phyloP scores from a whole-genome alignment of 2,329 filamentous ascomycete genomes.

The Exophiala bonariae region DNA sequence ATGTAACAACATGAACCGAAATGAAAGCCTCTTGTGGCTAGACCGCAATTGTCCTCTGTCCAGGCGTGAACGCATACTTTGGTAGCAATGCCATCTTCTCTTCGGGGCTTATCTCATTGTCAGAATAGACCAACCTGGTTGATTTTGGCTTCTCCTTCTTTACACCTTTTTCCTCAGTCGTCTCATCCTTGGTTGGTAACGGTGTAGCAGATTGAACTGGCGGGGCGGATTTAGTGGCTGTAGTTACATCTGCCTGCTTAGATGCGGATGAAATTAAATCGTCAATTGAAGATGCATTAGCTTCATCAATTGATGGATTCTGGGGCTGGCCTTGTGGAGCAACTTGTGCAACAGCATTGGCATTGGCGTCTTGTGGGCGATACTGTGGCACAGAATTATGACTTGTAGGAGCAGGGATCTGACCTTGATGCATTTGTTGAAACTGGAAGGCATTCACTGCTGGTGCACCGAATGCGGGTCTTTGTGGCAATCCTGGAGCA shows the following conservation, averaged over 20 bases:
- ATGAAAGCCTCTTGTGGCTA: conserved; percentile 7
- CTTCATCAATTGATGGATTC: conserved; percentile 24
- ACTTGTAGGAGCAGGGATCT: conserved; percentile 39
- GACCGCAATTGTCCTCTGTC: conserved; percentile 33
- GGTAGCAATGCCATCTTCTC: conserved; percentile 81
- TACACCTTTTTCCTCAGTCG: conserved; percentile 59
- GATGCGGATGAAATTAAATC: conserved; percentile 52
- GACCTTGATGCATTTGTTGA: conserved; percentile 58
- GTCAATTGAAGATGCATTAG: conserved; percentile 48
- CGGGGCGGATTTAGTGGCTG: conserved; percentile 19
- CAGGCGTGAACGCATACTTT: conserved; percentile 69
- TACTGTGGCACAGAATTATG: conserved; percentile 24
- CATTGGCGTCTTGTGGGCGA: conserved; percentile 17
- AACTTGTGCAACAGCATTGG: conserved; percentile 11
- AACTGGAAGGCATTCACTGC: conserved; percentile 55
- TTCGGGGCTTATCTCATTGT: conserved; percentile 78
- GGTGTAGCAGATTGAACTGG: conserved; percentile 16
- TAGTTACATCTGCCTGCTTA: conserved; percentile 42
- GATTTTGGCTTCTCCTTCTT: conserved; percentile 64
- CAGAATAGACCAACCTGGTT: conserved; percentile 74
- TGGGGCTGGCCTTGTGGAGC: conserved; percentile 22
- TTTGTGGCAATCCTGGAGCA: conserved; percentile 60
- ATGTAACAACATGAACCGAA: not conserved
- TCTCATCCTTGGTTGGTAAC: conserved; percentile 37
- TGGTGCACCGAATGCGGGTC: conserved; percentile 58